Evolutionary conservation across 768 basidiomycete genomes (phyloP).

Genomic region (Porphyrellus cyaneotinctus): DNA sequence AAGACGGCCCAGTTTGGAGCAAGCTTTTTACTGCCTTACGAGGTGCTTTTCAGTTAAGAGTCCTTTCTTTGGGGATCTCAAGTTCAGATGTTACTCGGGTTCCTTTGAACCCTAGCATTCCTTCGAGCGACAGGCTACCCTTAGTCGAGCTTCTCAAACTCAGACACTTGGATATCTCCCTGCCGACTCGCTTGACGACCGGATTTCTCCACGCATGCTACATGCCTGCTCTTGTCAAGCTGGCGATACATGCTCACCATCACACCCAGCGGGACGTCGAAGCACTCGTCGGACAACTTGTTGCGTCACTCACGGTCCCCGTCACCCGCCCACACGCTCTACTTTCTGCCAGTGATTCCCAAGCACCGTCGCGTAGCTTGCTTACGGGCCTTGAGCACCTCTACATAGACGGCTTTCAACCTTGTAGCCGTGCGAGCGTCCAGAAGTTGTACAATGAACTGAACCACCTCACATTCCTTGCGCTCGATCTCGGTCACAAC

Average conservation of each 20-base stretch:
- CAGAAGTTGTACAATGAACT: background rate
- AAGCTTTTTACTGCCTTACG: background rate
- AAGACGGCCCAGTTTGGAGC: background rate
- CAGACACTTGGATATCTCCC: background rate
- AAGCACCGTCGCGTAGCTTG: too few relatives aligned
- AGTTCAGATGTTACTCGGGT: background rate
- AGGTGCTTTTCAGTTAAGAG: background rate
- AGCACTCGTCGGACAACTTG: background rate
- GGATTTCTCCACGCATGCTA: background rate
- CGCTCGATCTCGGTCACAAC: too few relatives aligned
- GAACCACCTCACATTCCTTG: background rate
- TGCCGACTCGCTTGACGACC: background rate
- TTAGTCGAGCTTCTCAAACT: background rate
- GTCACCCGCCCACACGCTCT: too few relatives aligned
- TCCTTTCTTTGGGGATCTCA: background rate
- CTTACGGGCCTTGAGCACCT: background rate
- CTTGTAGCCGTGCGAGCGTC: background rate
- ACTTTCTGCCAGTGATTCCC: too few relatives aligned
- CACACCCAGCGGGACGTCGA: too few relatives aligned
- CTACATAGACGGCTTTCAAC: background rate
- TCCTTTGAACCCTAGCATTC: too few relatives aligned
- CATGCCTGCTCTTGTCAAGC: background rate
- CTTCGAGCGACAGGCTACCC: too few relatives aligned
- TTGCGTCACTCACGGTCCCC: background rate
- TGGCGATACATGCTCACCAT: background rate